Base-by-base conservation (phyloP, 148 eudicot genomes). In the Vaccinium darrowii region DNA sequence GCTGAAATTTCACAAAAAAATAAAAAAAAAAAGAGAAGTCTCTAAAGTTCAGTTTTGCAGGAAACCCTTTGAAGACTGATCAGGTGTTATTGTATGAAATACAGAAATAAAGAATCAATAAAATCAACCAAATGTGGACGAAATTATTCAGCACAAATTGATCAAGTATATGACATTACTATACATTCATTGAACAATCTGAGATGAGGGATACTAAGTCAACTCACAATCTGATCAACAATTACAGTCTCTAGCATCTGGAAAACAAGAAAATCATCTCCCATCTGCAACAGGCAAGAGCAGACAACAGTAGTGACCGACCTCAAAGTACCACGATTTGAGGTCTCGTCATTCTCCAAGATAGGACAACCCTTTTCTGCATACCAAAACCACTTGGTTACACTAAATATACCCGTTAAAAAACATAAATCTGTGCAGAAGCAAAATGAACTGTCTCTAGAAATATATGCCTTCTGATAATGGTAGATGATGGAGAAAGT, bases 281-380 rank as follows among this genome's bases (percentile, higher is more conserved):
- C 98, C 85, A 97, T 91, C 88, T 92, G 95, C 67, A 86, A 83
- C 88, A 97, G 83, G 86, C 83, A 89, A 76, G 96, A 92, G 89
- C 98, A 91, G 82, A 93, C 88, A 83, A 76, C 73, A 80, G 88
- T 84, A 47, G 95, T 92, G 63, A 93, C 36, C 27, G 90, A 86
- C 89, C 86, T 92, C 79, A 88, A 93, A 50, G 90, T 90, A 80
- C 83, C 89, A 79, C 65, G 86, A 19, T 83, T 89, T 74, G 95
- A 89, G 52, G 67, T 78, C 72, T 85, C 86, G 30, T 84, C 89
- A 79, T 86, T 84, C 85, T 85, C 87, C 80, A 57, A 47, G 62
- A 60, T 39, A 53, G 90, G 81, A 86, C 33, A 78, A 84, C 78
- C 82, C 69, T 81, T 85, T 79, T 86, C 99, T 94, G 96, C 89